Conservation (phyloP, 2,329 filamentous ascomycete genomes). For the Aspergillus aculeatinus region DNA sequence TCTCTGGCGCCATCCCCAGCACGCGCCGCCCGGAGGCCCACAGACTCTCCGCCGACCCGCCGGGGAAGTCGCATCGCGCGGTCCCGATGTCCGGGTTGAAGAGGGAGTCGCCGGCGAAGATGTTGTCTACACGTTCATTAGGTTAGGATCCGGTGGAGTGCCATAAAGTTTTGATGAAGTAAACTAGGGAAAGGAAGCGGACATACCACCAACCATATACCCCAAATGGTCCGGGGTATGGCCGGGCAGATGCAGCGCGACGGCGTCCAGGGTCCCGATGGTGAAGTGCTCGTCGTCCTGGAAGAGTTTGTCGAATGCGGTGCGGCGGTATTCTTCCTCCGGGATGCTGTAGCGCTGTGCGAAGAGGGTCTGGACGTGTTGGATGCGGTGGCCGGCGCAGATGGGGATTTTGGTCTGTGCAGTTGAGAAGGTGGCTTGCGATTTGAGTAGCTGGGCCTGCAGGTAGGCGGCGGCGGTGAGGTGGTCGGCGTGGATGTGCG, state of each 20-base stretch:
- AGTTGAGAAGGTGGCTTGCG: background rate
- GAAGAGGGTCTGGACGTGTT: constrained; percentile 53
- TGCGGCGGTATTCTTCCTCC: constrained; percentile 42
- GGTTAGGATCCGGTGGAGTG: no score
- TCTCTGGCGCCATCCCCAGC: constrained; percentile 42
- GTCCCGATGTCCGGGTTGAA: constrained; percentile 54
- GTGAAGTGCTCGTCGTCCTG: constrained; percentile 55
- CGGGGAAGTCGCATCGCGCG: constrained; percentile 55
- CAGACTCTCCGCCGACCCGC: constrained; percentile 45
- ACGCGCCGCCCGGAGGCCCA: constrained; percentile 48
- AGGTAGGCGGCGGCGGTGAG: constrained; percentile 53
- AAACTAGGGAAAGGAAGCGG: background rate
- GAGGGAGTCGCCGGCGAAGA: constrained; percentile 55
- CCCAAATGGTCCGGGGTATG: constrained; percentile 63
- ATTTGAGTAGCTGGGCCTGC: background rate
- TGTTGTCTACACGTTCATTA: no score
- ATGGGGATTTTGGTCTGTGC: constrained; percentile 40
- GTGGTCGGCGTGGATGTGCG: constrained; percentile 55
- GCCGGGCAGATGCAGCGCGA: constrained; percentile 57
- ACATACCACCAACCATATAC: constrained; percentile 51
- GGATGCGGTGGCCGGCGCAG: constrained; percentile 58
- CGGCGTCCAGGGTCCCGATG: constrained; percentile 49
- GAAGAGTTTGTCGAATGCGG: constrained; percentile 54
- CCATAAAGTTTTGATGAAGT: no score
- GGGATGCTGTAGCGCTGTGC: constrained; percentile 50